phyloP scores from a whole-genome alignment of 148 eudicot genomes.

The Polygonum maritimum region DNA sequence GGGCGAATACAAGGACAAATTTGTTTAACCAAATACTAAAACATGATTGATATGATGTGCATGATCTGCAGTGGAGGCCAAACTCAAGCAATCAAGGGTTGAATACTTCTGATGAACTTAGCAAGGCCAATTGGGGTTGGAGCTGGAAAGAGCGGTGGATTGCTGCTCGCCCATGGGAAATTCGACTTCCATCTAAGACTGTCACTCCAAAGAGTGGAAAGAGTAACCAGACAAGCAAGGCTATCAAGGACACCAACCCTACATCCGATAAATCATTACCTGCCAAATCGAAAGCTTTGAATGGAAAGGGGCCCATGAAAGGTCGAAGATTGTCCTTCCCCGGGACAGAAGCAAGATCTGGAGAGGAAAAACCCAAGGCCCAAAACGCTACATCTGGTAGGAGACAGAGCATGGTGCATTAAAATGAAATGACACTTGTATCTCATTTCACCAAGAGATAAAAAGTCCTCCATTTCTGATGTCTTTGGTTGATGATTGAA shows the following conservation, averaged over 20 bases:
- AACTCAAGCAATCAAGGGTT: conserved; percentile 40
- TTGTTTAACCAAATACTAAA: background rate
- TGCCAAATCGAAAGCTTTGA: conserved; percentile 29
- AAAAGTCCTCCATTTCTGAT: background rate
- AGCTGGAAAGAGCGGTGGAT: conserved; percentile 99
- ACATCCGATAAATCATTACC: conserved; percentile 28
- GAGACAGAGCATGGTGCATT: background rate
- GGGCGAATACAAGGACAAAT: too few species aligned
- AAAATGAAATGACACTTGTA: background rate
- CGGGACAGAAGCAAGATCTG: conserved; percentile 34
- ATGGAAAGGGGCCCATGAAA: conserved; percentile 39
- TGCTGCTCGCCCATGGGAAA: conserved; percentile 97
- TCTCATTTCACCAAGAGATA: background rate
- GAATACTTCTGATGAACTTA: conserved; percentile 47
- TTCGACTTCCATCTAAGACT: conserved; percentile 29
- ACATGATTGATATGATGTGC: conserved; percentile 1
- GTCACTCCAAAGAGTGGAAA: conserved; percentile 34
- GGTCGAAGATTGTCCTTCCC: conserved; percentile 52
- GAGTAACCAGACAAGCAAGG: conserved; percentile 25
- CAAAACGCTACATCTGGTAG: background rate
- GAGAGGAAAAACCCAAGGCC: conserved; percentile 8
- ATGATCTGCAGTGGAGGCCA: conserved; percentile 68
- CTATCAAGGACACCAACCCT: conserved; percentile 20
- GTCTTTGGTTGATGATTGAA: background rate
- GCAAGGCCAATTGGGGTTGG: conserved; percentile 93